These are phyloP conservation scores for Oryza glaberrima DNA, from an alignment of 176 grass and related monocot species.

Conservation along the genomic window DNA sequence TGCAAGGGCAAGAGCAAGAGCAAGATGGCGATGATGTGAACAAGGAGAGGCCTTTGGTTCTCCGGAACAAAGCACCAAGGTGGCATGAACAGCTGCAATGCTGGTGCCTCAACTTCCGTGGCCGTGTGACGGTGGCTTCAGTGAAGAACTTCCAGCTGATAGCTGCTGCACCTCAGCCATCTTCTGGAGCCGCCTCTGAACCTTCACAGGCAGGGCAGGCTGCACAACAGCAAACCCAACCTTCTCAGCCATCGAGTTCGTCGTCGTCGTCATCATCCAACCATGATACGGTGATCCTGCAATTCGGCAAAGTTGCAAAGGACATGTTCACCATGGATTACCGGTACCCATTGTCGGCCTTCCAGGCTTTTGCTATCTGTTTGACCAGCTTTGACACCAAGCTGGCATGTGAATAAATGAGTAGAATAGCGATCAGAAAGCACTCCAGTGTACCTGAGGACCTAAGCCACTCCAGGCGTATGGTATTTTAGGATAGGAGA, in stretches of 20 bases:
- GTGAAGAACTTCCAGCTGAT: slow-evolving; percentile 93
- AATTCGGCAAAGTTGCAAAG: slow-evolving; percentile 84
- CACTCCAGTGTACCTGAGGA: neutral
- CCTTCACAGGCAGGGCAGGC: slow-evolving; percentile 14
- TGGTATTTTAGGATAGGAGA: neutral
- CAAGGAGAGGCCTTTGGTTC: slow-evolving; percentile 65
- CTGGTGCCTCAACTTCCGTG: slow-evolving; percentile 93
- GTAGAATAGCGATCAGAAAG: neutral
- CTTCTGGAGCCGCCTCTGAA: slow-evolving; percentile 11
- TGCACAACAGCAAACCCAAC: slow-evolving; percentile 21
- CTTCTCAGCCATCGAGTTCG: slow-evolving; percentile 17
- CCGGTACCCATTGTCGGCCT: slow-evolving; percentile 78
- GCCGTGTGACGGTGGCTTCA: slow-evolving; percentile 77
- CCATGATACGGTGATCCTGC: slow-evolving; percentile 70
- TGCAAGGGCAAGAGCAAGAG: slow-evolving; percentile 36
- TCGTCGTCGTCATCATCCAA: slow-evolving; percentile 28
- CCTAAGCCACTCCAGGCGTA: neutral
- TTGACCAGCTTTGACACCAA: slow-evolving; percentile 91
- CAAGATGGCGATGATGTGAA: neutral
- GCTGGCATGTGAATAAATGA: slow-evolving; percentile 79
- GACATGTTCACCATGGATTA: slow-evolving; percentile 92
- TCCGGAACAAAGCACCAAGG: slow-evolving; percentile 72
- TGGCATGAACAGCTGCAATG: slow-evolving; percentile 93
- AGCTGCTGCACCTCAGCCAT: slow-evolving; percentile 29
- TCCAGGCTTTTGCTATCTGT: slow-evolving; percentile 91